These are phyloP conservation scores for Stemphylium vesicarium DNA, from an alignment of 2,329 filamentous ascomycete genomes.

Conservation along the genomic window DNA sequence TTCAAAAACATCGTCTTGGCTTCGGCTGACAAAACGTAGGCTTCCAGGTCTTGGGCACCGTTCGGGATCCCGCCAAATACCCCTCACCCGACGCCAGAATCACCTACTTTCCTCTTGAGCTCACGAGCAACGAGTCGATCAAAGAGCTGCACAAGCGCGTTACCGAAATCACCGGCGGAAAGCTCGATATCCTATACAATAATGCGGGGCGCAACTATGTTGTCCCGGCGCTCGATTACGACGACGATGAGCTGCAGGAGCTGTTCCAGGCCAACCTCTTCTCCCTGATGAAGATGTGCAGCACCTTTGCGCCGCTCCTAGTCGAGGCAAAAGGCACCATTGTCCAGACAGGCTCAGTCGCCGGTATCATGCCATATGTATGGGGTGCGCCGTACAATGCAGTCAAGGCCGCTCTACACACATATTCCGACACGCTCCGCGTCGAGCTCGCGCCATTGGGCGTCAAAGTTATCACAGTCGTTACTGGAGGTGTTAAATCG, in stretches of 20 bases:
- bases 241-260: slow-evolving; percentile 43
- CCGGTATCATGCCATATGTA: slow-evolving; percentile 48
- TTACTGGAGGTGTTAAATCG: slow-evolving; percentile 67
- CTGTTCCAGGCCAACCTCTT: slow-evolving; percentile 58
- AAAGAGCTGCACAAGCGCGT: slow-evolving; percentile 56
- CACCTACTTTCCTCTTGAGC: slow-evolving; percentile 62
- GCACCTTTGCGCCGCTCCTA: slow-evolving; percentile 62
- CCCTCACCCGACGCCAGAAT: slow-evolving; percentile 58
- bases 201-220: slow-evolving; percentile 65
- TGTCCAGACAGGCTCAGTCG: slow-evolving; percentile 55
- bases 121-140: slow-evolving; percentile 59
- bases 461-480: slow-evolving; percentile 55
- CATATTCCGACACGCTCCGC: slow-evolving; percentile 63
- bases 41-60: slow-evolving; percentile 64
- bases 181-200: slow-evolving; percentile 64
- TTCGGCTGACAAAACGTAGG: slow-evolving; percentile 38
- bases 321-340: slow-evolving; percentile 55
- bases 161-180: slow-evolving; percentile 53
- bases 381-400: slow-evolving; percentile 60
- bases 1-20: neutral
- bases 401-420: slow-evolving; percentile 65
- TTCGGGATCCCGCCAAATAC: slow-evolving; percentile 58
- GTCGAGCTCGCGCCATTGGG: slow-evolving; percentile 62
- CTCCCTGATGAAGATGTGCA: slow-evolving; percentile 63
- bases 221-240: slow-evolving; percentile 63